Conservation (phyloP, 2,329 filamentous ascomycete species). For the Aspergillus thermomutatus region DNA sequence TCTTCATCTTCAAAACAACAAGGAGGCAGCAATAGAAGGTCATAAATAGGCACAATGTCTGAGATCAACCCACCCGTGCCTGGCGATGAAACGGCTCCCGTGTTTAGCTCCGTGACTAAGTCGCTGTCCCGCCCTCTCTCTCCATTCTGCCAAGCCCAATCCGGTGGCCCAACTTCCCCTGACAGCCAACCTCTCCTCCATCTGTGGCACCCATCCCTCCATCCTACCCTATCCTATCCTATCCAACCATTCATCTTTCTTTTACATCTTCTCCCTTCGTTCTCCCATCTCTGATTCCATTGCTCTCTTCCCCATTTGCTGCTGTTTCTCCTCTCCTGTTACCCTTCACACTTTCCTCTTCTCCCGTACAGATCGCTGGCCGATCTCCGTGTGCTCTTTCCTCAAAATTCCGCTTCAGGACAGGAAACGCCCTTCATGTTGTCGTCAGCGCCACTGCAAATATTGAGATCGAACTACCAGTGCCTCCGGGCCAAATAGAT, state of each 20-base stretch:
- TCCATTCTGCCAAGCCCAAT: neutral
- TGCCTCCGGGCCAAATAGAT: constrained; percentile 21
- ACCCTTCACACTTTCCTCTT: constrained; percentile 2
- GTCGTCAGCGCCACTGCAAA: constrained; percentile 23
- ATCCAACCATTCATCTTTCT: neutral
- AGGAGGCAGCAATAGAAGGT: neutral
- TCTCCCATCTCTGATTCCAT: neutral
- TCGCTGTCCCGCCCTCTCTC: neutral
- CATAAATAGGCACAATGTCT: neutral
- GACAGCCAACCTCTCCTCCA: neutral
- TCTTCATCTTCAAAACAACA: too few relatives aligned
- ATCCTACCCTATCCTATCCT: neutral
- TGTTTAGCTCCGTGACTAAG: neutral
- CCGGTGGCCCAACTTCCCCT: neutral
- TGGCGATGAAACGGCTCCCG: neutral
- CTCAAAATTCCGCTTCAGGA: constrained; percentile 3
- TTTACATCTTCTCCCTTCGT: constrained; percentile 1
- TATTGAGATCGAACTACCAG: constrained; percentile 20
- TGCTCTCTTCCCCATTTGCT: constrained; percentile 2
- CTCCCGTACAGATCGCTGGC: constrained; percentile 22
- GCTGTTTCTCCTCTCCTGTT: constrained; percentile 1
- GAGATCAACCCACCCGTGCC: neutral
- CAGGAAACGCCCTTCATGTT: constrained; percentile 34
- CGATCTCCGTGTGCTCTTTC: constrained; percentile 21
- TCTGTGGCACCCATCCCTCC: neutral